These are phyloP conservation scores for Biscogniauxia marginata DNA, from an alignment of 2,329 filamentous ascomycete genomes.

Conservation along the genomic window DNA sequence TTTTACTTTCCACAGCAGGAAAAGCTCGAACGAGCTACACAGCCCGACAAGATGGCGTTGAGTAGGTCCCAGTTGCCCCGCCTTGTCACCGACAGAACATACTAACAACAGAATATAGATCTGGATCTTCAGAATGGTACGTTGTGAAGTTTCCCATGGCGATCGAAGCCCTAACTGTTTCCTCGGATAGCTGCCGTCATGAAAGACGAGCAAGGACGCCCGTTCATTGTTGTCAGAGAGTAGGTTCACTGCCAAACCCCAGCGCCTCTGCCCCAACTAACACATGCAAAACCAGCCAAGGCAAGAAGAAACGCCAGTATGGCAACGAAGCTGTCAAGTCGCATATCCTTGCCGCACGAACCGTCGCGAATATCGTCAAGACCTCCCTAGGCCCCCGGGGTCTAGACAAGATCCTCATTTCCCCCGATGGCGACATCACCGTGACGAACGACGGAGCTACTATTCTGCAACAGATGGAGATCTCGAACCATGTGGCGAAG, in stretches of 20 bases:
- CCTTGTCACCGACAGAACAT: conserved; percentile 18
- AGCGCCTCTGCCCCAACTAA: conserved; percentile 15
- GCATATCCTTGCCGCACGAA: conserved; percentile 94
- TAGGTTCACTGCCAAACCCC: conserved; percentile 48
- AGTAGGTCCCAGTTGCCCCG: conserved; percentile 43
- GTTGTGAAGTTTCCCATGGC: conserved; percentile 15
- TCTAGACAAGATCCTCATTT: conserved; percentile 98
- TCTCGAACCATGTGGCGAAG: conserved; percentile 97
- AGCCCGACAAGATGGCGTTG: conserved; percentile 53
- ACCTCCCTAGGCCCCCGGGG: conserved; percentile 93
- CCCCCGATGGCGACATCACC: conserved; percentile 96
- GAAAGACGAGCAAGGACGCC: conserved; percentile 96
- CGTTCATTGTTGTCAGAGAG: conserved; percentile 98
- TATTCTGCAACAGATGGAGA: conserved; percentile 97
- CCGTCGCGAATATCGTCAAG: conserved; percentile 96
- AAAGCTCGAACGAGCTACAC: conserved; percentile 31
- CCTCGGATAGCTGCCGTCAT: conserved; percentile 62
- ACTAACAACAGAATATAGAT: conserved; percentile 51
- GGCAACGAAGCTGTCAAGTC: conserved; percentile 97
- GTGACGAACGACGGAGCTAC: conserved; percentile 99
- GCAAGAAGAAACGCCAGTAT: conserved; percentile 95
- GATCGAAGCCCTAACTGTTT: conserved; percentile 16
- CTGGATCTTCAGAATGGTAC: conserved; percentile 82
- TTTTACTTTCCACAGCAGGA: not conserved
- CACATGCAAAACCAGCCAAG: conserved; percentile 62